These are phyloP conservation scores for Kregervanrija delftensis DNA, from an alignment of 805 yeast species.

Conservation along the genomic window DNA sequence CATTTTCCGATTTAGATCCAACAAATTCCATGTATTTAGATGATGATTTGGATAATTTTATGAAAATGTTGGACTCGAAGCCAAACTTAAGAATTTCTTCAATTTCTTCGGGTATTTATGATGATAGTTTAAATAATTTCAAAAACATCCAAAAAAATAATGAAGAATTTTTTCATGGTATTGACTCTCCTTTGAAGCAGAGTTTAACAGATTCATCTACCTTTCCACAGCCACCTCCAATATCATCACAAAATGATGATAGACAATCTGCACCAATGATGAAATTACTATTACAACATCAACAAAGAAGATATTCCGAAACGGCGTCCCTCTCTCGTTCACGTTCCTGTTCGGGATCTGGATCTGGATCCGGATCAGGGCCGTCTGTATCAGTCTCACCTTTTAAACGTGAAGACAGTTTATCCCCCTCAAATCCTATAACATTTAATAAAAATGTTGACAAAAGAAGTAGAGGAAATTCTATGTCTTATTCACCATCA, in stretches of 20 bases:
- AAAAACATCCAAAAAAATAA: conserved; percentile 22
- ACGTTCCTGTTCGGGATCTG: no score
- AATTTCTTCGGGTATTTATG: conserved; percentile 20
- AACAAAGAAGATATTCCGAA: no score
- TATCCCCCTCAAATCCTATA: no score
- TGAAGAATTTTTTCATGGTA: conserved; percentile 14
- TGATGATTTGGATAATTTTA: conserved; percentile 29
- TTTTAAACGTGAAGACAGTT: no score
- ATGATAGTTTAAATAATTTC: conserved; percentile 23
- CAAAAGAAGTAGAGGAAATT: no score
- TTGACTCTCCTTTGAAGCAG: conserved; percentile 8
- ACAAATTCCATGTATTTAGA: conserved; percentile 22
- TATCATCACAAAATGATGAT: conserved; percentile 3
- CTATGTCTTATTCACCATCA: conserved; percentile 5
- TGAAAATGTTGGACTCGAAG: conserved; percentile 29
- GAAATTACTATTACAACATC: no score
- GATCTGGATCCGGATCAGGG: no score
- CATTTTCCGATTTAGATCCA: conserved; percentile 22
- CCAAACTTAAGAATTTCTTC: conserved; percentile 29
- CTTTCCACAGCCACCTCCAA: conserved; percentile 7
- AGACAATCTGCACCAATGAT: neutral
- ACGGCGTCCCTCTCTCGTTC: no score
- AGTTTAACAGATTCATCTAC: conserved; percentile 3
- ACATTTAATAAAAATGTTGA: no score
- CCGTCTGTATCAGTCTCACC: no score